A percentile compares a stretch with the other conserved stretches of the same genome.
Evolutionary conservation across 2,329 filamentous ascomycete genomes (phyloP).

Genomic region (Ceratocystis papillata): DNA sequence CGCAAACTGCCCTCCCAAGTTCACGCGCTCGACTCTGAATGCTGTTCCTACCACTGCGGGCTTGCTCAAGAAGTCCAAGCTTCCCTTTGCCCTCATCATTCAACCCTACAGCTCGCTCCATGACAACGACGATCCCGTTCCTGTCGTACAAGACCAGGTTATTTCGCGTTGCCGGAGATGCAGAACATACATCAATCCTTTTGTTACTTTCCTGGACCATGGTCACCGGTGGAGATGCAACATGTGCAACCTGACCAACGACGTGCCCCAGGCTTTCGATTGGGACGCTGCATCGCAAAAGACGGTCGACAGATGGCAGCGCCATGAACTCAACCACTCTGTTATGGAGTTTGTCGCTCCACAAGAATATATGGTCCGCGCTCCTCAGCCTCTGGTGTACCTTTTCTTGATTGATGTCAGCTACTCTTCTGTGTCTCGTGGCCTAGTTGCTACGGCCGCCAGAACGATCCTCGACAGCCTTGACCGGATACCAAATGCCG

Average conservation of each 20-base stretch:
- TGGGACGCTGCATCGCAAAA: constrained; percentile 93
- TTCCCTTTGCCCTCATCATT: constrained; percentile 90
- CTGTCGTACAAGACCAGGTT: constrained; percentile 89
- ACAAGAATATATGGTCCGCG: constrained; percentile 98
- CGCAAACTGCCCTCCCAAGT: constrained; percentile 87
- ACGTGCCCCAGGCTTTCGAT: constrained; percentile 97
- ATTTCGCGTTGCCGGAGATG: constrained; percentile 94
- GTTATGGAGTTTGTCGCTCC: constrained; percentile 96
- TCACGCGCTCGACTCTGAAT: constrained; percentile 89
- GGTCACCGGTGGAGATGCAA: constrained; percentile 98
- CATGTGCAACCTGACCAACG: constrained; percentile 98
- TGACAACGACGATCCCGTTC: constrained; percentile 81
- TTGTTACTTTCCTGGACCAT: constrained; percentile 90
- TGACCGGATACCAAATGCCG: constrained; percentile 95
- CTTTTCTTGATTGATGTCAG: constrained; percentile 93
- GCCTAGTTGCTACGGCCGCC: constrained; percentile 81
- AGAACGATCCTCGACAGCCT: constrained; percentile 90
- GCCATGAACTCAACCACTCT: constrained; percentile 87
- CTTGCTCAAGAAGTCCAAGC: constrained; percentile 88
- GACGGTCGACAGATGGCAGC: constrained; percentile 81
- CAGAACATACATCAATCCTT: constrained; percentile 95
- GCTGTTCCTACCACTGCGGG: constrained; percentile 86
- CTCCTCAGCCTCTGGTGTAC: constrained; percentile 89
- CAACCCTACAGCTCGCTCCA: constrained; percentile 90
- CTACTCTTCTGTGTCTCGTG: constrained; percentile 78